Evolutionary conservation across 2,329 filamentous ascomycete genomes (phyloP), one percentile per base, ranked within the genome.

Genomic region (Aspergillus oerlinghausenensis): DNA sequence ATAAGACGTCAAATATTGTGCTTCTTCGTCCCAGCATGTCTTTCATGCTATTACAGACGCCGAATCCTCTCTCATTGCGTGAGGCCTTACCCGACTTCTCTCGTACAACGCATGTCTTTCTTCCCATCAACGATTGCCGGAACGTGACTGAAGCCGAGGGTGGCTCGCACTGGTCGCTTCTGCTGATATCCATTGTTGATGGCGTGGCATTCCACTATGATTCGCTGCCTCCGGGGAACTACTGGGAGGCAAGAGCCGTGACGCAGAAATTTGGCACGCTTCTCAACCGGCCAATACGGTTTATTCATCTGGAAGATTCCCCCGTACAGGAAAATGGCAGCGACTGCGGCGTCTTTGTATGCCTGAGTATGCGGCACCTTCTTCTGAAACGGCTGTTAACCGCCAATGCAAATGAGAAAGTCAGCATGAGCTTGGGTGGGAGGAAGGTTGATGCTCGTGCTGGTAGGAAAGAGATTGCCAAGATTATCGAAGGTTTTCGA

Each of bases 181-280:
- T 99, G 0, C 84, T 99, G 2, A 92, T 99, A 32, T 92, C 88
- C 11, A 83, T 92, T 43, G 86, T 96, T 51, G 94, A 99, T 70
- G 87, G 90, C 8, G 86, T 96, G 2, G 90, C 93, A 0, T 99
- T 99, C 73, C 94, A 99, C 79, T 99, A 99, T 77, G 94, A 99
- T 76, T 93, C 88, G 1, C 80, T 97, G 26, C 83, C 84, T 2
- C 86, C 87, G 1, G 83, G 85, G 42, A 97, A 99, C 74, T 83
- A 84, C 58, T 77, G 81, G 45, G 89, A 95, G 63, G 94, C 90
- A 0, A 81, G 83, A 51, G 77, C 83, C 1, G 88, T 88, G 6
- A 85, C 88, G 0, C 76, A 82, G 50, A 89, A 91, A 66, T 80
- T 99, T 47, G 80, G 83, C 26, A 77, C 79, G 32, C 77, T 97